Conservation (phyloP, 192 early-diverging fungal genomes). For the Coemansia guatemalensis region DNA sequence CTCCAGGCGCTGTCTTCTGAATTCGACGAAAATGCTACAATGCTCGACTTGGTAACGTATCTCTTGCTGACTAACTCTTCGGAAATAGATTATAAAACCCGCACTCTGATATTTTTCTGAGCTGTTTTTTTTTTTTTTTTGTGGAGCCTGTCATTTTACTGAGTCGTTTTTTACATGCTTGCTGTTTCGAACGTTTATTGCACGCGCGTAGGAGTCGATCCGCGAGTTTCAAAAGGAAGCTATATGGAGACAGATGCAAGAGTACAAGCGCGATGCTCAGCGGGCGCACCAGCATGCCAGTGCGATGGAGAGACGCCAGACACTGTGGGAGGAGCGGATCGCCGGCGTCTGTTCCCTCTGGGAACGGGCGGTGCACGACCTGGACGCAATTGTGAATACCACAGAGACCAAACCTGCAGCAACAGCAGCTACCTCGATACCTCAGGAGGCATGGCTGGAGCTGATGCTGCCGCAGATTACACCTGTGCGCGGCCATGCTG, state of each 20-base stretch:
- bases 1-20: slow-evolving; percentile 35
- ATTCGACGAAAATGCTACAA: slow-evolving; percentile 45
- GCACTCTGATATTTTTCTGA: background rate
- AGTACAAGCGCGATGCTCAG: slow-evolving; percentile 60
- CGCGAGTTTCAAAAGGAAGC: slow-evolving; percentile 66
- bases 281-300: slow-evolving; percentile 48
- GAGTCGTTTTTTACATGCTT: slow-evolving; percentile 1
- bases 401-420: background rate
- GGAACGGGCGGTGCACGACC: slow-evolving; percentile 49
- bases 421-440: background rate
- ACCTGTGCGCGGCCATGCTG: slow-evolving; percentile 15
- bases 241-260: slow-evolving; percentile 66
- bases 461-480: slow-evolving; percentile 22
- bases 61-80: background rate
- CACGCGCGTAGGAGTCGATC: slow-evolving; percentile 37
- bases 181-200: background rate
- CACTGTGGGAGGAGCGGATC: slow-evolving; percentile 44
- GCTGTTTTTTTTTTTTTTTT: background rate
- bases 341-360: slow-evolving; percentile 49
- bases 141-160: background rate
- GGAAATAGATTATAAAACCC: background rate
- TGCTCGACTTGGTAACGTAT: slow-evolving; percentile 51
- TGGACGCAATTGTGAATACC: slow-evolving; percentile 34
- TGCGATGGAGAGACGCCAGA: slow-evolving; percentile 53
- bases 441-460: slow-evolving; percentile 29